phyloP scores from a whole-genome alignment of 495 filamentous ascomycete genomes.

The Talaromyces proteolyticus region DNA sequence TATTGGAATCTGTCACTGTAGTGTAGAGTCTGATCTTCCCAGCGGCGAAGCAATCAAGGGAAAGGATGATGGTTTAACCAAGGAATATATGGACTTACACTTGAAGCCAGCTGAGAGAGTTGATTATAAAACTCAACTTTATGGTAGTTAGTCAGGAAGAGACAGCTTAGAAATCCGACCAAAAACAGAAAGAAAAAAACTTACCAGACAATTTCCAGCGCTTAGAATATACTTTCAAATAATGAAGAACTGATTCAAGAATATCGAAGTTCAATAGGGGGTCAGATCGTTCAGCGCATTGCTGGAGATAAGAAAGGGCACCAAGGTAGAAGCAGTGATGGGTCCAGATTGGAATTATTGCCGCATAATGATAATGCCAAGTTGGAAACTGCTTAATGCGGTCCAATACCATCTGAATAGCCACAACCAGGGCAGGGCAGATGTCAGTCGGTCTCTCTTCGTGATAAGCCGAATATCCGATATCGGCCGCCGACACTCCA shows the following conservation, averaged over 20 bases:
- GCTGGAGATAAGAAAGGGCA: conserved; percentile 2
- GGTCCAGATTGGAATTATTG: conserved; percentile 3
- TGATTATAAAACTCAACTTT: background rate
- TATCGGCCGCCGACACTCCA: background rate
- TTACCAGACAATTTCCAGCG: conserved; percentile 1
- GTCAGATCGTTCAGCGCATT: background rate
- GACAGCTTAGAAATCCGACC: background rate
- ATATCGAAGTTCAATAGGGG: background rate
- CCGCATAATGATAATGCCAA: conserved; percentile 3
- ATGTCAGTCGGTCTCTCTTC: background rate
- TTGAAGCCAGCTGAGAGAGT: background rate
- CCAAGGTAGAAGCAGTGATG: conserved; percentile 5
- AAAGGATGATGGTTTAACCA: background rate
- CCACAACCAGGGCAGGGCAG: background rate
- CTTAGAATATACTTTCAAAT: conserved; percentile 1
- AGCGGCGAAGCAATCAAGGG: background rate
- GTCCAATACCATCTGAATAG: conserved; percentile 4
- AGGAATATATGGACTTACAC: conserved; percentile 2
- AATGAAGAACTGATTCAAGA: conserved; percentile 3
- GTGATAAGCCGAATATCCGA: background rate
- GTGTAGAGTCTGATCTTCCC: background rate
- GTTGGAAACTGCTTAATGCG: conserved; percentile 2
- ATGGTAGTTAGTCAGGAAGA: background rate
- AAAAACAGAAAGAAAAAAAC: background rate
- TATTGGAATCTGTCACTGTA: background rate